phyloP scores from a whole-genome alignment of 2,329 filamentous ascomycete genomes.

The Penicillium polonicum region DNA sequence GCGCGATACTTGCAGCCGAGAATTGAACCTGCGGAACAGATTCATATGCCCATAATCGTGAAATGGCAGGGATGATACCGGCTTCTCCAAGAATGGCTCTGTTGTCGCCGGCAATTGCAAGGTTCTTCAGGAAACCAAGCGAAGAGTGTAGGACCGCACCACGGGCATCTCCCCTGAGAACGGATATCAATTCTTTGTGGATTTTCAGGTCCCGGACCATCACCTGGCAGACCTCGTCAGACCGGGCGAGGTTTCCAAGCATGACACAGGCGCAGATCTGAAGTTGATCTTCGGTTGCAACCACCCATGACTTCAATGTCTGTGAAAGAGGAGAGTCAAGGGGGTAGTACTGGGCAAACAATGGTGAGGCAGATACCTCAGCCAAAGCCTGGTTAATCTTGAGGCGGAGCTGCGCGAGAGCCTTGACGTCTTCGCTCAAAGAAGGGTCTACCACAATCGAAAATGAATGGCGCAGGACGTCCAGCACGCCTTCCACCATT shows the following conservation, averaged over 20 bases:
- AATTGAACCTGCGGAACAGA: slow-evolving; percentile 48
- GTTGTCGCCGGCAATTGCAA: slow-evolving; percentile 47
- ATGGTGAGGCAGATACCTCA: slow-evolving; percentile 40
- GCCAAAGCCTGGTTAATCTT: slow-evolving; percentile 44
- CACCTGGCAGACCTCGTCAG: slow-evolving; percentile 42
- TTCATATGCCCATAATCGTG: slow-evolving; percentile 42
- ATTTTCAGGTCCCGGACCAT: slow-evolving; percentile 43
- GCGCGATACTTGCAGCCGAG: slow-evolving; percentile 42
- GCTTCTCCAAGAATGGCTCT: slow-evolving; percentile 39
- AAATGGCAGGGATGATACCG: slow-evolving; percentile 41
- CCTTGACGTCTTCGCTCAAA: slow-evolving; percentile 36
- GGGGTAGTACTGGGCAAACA: slow-evolving; percentile 41
- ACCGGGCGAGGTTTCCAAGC: slow-evolving; percentile 49
- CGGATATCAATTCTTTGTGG: slow-evolving; percentile 42
- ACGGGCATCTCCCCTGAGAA: slow-evolving; percentile 40
- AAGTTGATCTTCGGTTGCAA: slow-evolving; percentile 42
- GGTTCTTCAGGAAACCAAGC: slow-evolving; percentile 50
- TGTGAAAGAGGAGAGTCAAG: slow-evolving; percentile 38
- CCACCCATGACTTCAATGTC: slow-evolving; percentile 43
- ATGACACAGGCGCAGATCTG: slow-evolving; percentile 49
- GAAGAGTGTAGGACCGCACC: slow-evolving; percentile 46
- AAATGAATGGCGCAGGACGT: slow-evolving; percentile 34
- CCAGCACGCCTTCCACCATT: slow-evolving; percentile 35
- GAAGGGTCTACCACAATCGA: slow-evolving; percentile 26
- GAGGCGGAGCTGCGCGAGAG: slow-evolving; percentile 36